Percentiles rank a stretch among this genome's conserved stretches.
Conservation (phyloP, 164 flowering plant species). For the Nelumbo lutea region DNA sequence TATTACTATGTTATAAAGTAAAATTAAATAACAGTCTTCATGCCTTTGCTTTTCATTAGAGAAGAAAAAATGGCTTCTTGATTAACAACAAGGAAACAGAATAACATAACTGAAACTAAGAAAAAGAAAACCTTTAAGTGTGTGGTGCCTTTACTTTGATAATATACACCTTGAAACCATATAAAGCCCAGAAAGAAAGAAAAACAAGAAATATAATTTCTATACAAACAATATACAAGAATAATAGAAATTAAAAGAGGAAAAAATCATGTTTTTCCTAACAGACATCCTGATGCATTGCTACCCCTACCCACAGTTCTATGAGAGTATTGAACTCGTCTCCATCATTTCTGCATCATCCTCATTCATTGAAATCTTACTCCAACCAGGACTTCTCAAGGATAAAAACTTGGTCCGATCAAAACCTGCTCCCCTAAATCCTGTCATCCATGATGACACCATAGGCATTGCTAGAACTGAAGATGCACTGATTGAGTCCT, state of each 20-base stretch:
- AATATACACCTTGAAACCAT: constrained; percentile 9
- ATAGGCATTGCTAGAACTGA: constrained; percentile 93
- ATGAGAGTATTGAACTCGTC: constrained; percentile 36
- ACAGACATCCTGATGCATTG: neutral
- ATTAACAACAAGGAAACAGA: neutral
- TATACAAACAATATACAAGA: constrained; percentile 18
- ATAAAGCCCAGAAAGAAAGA: neutral
- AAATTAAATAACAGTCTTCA: neutral
- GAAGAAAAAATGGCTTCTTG: neutral
- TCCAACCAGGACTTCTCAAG: constrained; percentile 51
- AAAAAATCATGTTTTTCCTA: neutral
- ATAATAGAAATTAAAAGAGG: constrained; percentile 2
- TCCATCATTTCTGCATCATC: constrained; percentile 34
- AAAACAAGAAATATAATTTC: constrained; percentile 4
- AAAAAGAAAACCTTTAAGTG: neutral
- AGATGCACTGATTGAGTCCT: constrained; percentile 83
- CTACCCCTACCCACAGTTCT: constrained; percentile 23
- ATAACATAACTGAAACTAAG: constrained; percentile 5
- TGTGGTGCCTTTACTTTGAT: neutral
- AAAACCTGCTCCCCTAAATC: constrained; percentile 63
- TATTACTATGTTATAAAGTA: neutral
- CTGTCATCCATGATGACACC: constrained; percentile 94
- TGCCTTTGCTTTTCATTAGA: neutral
- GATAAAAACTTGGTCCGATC: constrained; percentile 55
- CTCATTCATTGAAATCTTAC: constrained; percentile 48